These are phyloP conservation scores for Trichoderma koningiopsis DNA, from an alignment of 2,329 filamentous ascomycete species.

Conservation along the genomic window DNA sequence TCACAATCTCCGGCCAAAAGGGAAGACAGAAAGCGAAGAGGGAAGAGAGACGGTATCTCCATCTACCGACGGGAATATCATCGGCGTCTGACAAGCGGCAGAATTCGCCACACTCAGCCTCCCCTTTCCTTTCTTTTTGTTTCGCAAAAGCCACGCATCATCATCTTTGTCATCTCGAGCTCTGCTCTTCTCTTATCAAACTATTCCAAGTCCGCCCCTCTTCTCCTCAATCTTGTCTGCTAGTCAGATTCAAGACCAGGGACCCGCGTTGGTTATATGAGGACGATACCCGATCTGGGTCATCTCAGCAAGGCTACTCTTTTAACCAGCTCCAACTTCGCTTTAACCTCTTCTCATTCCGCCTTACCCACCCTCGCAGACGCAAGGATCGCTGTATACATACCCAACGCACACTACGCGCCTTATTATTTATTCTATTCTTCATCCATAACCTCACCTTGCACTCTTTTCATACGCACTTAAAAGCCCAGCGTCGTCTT, in stretches of 20 bases:
- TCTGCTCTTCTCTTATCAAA: not conserved
- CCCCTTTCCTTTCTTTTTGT: not conserved
- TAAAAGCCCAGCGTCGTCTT: not conserved
- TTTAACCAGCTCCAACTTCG: constrained; percentile 11
- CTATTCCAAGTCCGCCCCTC: not conserved
- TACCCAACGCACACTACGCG: not conserved
- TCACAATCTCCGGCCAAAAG: not conserved
- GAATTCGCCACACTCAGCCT: not conserved
- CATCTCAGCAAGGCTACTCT: constrained; percentile 24
- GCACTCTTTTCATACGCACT: not conserved
- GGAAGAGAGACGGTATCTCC: not conserved
- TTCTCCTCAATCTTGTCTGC: constrained; percentile 5
- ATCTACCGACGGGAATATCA: not conserved
- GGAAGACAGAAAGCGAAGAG: not conserved
- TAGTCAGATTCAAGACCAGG: constrained; percentile 1
- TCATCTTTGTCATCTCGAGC: not conserved
- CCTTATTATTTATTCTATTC: constrained; percentile 17
- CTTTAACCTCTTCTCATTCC: constrained; percentile 16
- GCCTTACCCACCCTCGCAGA: not conserved
- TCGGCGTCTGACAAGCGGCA: not conserved
- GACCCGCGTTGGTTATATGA: constrained; percentile 14
- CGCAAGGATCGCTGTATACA: not conserved
- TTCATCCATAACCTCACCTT: not conserved
- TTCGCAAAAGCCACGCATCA: constrained; percentile 1
- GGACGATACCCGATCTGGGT: constrained; percentile 25